Conservation (phyloP, 139 green algal species). For the Astrephomene gubernaculifera region DNA sequence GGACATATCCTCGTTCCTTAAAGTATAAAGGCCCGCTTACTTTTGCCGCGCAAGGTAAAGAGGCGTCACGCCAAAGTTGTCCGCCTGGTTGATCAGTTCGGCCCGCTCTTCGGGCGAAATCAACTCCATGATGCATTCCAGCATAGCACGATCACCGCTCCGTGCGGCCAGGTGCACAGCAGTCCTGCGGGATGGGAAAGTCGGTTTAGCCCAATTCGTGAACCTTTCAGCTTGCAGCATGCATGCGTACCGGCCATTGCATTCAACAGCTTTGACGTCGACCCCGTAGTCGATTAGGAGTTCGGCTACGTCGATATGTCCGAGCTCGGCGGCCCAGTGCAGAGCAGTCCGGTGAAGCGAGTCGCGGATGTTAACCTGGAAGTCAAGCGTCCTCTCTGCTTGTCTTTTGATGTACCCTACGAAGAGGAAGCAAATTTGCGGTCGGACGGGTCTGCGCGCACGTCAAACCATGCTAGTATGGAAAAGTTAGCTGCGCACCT, state of each 20-base stretch:
- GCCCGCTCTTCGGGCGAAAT: background rate
- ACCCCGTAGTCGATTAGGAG: slow-evolving; percentile 35
- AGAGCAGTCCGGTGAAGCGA: slow-evolving; percentile 7
- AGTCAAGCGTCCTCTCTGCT: slow-evolving; percentile 25
- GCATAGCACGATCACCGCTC: slow-evolving; percentile 9
- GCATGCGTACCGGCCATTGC: slow-evolving; percentile 21
- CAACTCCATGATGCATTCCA: slow-evolving; percentile 34
- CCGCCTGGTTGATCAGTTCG: slow-evolving; percentile 17
- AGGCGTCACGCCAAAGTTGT: slow-evolving; percentile 44
- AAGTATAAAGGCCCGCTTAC: slow-evolving; percentile 14
- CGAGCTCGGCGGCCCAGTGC: slow-evolving; percentile 40
- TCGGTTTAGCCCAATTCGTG: background rate
- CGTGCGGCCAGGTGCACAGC: slow-evolving; percentile 30
- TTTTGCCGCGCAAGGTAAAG: slow-evolving; percentile 40
- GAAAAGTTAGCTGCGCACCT: too few relatives aligned
- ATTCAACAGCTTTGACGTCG: slow-evolving; percentile 37
- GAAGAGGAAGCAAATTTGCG: background rate
- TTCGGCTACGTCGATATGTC: background rate
- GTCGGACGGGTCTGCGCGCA: background rate
- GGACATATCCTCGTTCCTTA: background rate
- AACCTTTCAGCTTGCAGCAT: background rate
- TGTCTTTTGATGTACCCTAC: slow-evolving; percentile 20
- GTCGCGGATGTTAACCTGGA: slow-evolving; percentile 30
- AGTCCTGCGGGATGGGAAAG: slow-evolving; percentile 16
- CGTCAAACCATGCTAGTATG: too few relatives aligned